phyloP scores from a whole-genome alignment of 2,329 filamentous ascomycete genomes.

The Pleoardoris graminearum region DNA sequence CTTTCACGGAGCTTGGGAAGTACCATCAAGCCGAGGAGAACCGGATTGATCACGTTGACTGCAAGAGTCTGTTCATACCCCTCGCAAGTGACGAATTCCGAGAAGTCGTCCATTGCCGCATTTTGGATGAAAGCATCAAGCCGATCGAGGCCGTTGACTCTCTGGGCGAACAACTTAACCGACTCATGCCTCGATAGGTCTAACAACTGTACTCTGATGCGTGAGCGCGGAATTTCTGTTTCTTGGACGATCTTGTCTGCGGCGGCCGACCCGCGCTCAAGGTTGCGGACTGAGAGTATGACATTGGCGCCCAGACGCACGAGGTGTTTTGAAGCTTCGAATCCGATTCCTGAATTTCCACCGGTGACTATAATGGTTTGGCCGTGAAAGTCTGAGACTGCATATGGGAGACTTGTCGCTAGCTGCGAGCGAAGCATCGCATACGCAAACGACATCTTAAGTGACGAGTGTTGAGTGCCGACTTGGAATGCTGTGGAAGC shows the following conservation, averaged over 20 bases:
- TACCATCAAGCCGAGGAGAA: not conserved
- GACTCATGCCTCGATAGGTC: constrained; percentile 45
- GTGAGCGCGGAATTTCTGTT: not conserved
- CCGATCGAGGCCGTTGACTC: constrained; percentile 22
- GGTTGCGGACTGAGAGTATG: constrained; percentile 29
- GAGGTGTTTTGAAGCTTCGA: constrained; percentile 26
- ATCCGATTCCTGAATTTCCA: constrained; percentile 30
- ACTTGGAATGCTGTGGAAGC: no score
- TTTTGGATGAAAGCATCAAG: constrained; percentile 41
- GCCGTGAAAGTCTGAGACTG: constrained; percentile 28
- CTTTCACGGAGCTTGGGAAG: not conserved
- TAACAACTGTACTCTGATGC: constrained; percentile 38
- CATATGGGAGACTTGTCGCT: constrained; percentile 20
- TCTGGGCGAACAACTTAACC: constrained; percentile 33
- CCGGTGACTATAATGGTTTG: constrained; percentile 48
- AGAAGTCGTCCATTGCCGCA: constrained; percentile 28
- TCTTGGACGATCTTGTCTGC: not conserved
- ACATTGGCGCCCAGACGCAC: constrained; percentile 19
- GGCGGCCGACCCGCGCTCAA: constrained; percentile 25
- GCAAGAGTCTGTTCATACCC: not conserved
- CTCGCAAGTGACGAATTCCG: not conserved
- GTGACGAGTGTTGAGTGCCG: no score
- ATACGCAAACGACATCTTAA: not conserved
- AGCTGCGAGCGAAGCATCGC: not conserved
- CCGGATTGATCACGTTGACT: not conserved